Conservation (phyloP, 345 rosid species). For the Noccaea caerulescens region DNA sequence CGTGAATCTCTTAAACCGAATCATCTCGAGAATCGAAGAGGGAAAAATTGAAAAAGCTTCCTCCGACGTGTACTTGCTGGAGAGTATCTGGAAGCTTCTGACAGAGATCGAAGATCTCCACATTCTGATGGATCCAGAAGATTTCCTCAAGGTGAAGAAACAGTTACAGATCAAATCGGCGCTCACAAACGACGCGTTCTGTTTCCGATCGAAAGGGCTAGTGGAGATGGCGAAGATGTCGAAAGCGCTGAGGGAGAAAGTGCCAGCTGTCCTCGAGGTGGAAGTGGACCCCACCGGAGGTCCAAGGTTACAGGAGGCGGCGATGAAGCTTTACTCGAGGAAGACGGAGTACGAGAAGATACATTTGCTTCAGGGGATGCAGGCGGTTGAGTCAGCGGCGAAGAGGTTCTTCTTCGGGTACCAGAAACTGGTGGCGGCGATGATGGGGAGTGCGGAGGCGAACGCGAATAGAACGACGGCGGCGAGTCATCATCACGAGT, state of each 20-base stretch:
- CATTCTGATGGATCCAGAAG: constrained; percentile 79
- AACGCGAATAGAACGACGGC: constrained; percentile 55
- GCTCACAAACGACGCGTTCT: constrained; percentile 62
- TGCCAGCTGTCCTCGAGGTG: constrained; percentile 71
- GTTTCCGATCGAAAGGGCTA: constrained; percentile 74
- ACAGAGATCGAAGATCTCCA: constrained; percentile 70
- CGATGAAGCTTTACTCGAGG: constrained; percentile 75
- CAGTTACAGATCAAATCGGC: constrained; percentile 53
- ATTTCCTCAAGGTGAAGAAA: constrained; percentile 73
- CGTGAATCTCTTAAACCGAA: constrained; percentile 51
- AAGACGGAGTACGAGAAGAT: constrained; percentile 61
- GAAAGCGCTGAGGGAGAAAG: constrained; percentile 74
- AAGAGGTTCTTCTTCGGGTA: constrained; percentile 78
- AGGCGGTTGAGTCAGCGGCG: constrained; percentile 74
- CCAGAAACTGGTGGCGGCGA: constrained; percentile 69
- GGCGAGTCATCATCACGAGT: constrained; percentile 42
- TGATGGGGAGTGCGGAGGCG: constrained; percentile 84
- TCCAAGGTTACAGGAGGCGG: constrained; percentile 88
- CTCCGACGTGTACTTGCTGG: constrained; percentile 60
- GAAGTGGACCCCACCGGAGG: constrained; percentile 94
- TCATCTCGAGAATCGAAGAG: constrained; percentile 52
- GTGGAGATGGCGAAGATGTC: constrained; percentile 62
- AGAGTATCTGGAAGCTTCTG: constrained; percentile 76
- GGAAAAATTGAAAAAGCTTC: constrained; percentile 56
- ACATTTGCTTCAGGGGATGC: constrained; percentile 72